Evolutionary conservation across 371 early-diverging fungal genomes (phyloP).

Genomic region (Enterospora canceri): DNA sequence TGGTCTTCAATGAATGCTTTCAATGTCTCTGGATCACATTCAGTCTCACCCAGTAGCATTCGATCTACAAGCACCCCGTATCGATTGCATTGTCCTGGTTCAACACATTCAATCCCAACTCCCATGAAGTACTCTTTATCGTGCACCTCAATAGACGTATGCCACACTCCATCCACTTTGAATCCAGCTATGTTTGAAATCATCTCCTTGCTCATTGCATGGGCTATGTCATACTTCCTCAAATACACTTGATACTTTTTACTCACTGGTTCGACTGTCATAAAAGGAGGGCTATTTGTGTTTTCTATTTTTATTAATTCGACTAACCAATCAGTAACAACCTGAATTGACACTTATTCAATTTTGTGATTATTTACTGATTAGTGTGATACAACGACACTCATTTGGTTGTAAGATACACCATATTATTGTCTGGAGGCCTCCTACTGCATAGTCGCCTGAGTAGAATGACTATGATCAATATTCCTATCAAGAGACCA

Average conservation of each 20-base stretch:
- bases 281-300: too few relatives aligned
- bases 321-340: too few relatives aligned
- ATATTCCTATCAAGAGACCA: too few relatives aligned
- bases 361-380: too few relatives aligned
- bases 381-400: too few relatives aligned
- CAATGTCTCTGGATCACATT: slow-evolving; percentile 31
- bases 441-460: too few relatives aligned
- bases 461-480: too few relatives aligned
- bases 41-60: slow-evolving; percentile 41
- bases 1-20: slow-evolving; percentile 26
- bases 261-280: too few relatives aligned
- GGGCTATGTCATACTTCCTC: slow-evolving; percentile 32
- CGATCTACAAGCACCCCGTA: slow-evolving; percentile 20
- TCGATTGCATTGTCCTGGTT: slow-evolving; percentile 15
- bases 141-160: slow-evolving; percentile 74
- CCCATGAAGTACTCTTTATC: slow-evolving; percentile 72
- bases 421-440: too few relatives aligned
- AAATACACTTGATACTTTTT: slow-evolving; percentile 22
- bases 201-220: background rate
- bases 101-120: slow-evolving; percentile 58
- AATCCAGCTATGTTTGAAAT: slow-evolving; percentile 10
- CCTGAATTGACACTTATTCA: too few relatives aligned
- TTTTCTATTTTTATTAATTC: too few relatives aligned
- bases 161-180: slow-evolving; percentile 58
- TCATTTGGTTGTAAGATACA: too few relatives aligned